phyloP scores from a whole-genome alignment of 2,329 filamentous ascomycete species.

The Lachnellula hyalina region DNA sequence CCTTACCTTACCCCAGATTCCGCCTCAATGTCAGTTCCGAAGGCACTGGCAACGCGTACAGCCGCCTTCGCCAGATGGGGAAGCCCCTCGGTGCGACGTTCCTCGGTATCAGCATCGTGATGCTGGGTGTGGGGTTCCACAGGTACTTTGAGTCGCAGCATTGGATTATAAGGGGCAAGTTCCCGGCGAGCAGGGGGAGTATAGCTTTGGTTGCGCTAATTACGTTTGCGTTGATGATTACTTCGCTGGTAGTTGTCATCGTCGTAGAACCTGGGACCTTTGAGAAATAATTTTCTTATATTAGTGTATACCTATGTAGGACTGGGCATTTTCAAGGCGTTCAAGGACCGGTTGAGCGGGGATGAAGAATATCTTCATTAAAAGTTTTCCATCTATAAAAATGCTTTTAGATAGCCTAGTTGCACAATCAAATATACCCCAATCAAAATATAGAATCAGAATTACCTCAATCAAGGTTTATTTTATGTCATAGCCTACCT shows the following conservation, averaged over 20 bases:
- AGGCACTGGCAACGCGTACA: conserved; percentile 29
- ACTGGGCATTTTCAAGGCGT: too few species aligned
- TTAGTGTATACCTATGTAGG: too few species aligned
- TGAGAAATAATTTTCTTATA: conserved; percentile 16
- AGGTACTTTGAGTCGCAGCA: conserved; percentile 73
- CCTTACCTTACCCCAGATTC: conserved; percentile 40
- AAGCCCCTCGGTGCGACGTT: conserved; percentile 74
- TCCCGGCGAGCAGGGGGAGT: conserved; percentile 71
- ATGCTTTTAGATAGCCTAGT: too few species aligned
- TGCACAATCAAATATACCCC: too few species aligned
- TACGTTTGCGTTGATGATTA: conserved; percentile 57
- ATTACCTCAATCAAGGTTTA: too few species aligned
- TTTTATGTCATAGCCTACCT: too few species aligned
- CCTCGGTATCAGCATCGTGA: conserved; percentile 67
- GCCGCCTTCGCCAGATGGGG: conserved; percentile 55
- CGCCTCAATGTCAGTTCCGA: conserved; percentile 62
- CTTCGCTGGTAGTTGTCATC: conserved; percentile 54
- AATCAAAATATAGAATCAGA: too few species aligned
- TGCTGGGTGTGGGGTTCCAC: conserved; percentile 71
- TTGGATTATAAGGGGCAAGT: conserved; percentile 76
- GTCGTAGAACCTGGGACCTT: conserved; percentile 41
- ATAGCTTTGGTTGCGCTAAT: conserved; percentile 65
- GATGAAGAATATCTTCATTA: too few species aligned
- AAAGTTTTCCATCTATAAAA: too few species aligned
- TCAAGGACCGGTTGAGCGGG: too few species aligned